phyloP scores from a whole-genome alignment of 2,329 filamentous ascomycete genomes.

The Sporothrix euskadiensis region DNA sequence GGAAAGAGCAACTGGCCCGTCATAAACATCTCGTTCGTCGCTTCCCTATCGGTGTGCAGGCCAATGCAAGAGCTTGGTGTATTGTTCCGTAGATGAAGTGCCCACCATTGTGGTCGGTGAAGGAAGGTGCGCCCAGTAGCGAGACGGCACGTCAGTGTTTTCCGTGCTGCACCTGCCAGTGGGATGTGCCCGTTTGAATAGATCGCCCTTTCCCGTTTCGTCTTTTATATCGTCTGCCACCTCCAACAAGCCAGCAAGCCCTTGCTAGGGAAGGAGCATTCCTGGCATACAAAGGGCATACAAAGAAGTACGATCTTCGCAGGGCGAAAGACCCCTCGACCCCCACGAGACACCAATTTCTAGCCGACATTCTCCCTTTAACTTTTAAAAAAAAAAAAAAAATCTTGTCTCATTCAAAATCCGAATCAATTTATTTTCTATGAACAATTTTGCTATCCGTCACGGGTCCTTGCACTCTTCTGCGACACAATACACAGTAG shows the following conservation, averaged over 20 bases:
- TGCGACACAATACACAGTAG: background rate
- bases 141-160: constrained; percentile 3
- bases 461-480: background rate
- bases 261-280: constrained; percentile 5
- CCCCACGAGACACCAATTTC: background rate
- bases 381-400: no score
- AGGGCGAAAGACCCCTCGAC: background rate
- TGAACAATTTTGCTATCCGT: background rate
- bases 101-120: constrained; percentile 20
- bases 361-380: background rate
- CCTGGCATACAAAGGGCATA: background rate
- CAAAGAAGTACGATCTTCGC: background rate
- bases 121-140: constrained; percentile 20
- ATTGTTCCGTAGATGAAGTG: constrained; percentile 21
- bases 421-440: background rate
- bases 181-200: background rate
- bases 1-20: background rate
- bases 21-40: background rate
- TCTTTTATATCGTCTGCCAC: background rate
- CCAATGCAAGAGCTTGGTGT: background rate
- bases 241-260: background rate
- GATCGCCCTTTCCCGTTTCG: constrained; percentile 5
- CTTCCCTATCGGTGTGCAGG: background rate
- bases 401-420: background rate
- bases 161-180: background rate